Conservation (phyloP, 805 yeast genomes). For the Yamadazyma nakazawae region DNA sequence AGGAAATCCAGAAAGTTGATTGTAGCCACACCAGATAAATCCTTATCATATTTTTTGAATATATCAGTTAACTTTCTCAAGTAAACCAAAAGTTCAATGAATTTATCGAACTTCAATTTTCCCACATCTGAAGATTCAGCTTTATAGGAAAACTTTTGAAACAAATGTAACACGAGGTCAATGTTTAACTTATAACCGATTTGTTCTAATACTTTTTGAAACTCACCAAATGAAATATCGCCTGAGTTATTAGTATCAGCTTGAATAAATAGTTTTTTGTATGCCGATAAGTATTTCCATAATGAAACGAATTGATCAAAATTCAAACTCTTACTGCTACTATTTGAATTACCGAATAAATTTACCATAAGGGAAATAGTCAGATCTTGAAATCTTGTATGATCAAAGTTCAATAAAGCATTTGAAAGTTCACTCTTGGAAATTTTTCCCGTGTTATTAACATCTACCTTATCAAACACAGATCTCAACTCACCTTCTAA, state of each 20-base stretch:
- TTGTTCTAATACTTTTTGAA: conserved; percentile 55
- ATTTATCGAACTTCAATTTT: conserved; percentile 68
- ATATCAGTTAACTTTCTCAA: conserved; percentile 72
- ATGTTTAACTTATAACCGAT: conserved; percentile 64
- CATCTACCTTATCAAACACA: conserved; percentile 54
- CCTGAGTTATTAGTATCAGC: conserved; percentile 60
- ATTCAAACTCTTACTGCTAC: conserved; percentile 21
- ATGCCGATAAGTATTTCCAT: conserved; percentile 66
- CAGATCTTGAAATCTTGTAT: conserved; percentile 55
- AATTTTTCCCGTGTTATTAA: conserved; percentile 51
- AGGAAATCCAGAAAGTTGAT: conserved; percentile 65
- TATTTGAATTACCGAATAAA: conserved; percentile 45
- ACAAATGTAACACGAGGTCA: conserved; percentile 54
- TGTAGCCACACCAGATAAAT: conserved; percentile 69
- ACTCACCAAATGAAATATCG: conserved; percentile 64
- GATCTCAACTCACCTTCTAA: conserved; percentile 47
- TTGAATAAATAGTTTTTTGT: conserved; percentile 60
- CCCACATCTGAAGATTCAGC: conserved; percentile 28
- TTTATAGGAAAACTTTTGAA: conserved; percentile 49
- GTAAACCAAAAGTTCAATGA: conserved; percentile 78
- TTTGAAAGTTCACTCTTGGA: conserved; percentile 54
- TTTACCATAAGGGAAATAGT: conserved; percentile 62
- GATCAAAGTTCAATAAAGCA: conserved; percentile 63
- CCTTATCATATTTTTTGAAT: conserved; percentile 73
- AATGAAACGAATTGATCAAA: conserved; percentile 64